A percentile compares a stretch with the other conserved stretches of the same genome.
Conservation (phyloP, 805 yeast species). For the Metahyphopichia silvanorum region DNA sequence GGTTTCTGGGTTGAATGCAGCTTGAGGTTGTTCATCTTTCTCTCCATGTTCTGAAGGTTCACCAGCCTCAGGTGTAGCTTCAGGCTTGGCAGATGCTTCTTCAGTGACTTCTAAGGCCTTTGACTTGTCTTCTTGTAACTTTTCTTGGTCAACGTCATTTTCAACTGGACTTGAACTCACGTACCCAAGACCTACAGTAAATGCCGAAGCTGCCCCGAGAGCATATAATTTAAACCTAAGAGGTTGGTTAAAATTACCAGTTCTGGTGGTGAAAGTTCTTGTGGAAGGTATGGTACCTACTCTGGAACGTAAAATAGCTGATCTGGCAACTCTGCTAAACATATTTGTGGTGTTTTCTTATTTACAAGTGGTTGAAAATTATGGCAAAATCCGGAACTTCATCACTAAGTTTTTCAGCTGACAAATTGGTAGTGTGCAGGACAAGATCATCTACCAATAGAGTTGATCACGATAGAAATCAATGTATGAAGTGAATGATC, state of each 20-base stretch:
- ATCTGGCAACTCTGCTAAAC: no score
- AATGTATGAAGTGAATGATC: no score
- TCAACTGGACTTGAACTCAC: background rate
- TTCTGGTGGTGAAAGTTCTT: no score
- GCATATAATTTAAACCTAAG: constrained; percentile 2
- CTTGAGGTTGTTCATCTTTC: constrained; percentile 35
- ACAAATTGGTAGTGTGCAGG: no score
- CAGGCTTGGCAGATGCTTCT: constrained; percentile 8
- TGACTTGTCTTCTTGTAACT: constrained; percentile 8
- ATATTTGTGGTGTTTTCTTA: no score
- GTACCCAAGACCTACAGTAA: background rate
- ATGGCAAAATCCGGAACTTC: no score
- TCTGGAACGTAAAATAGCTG: no score
- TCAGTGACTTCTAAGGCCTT: constrained; percentile 2
- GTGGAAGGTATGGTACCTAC: no score
- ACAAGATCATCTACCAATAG: no score
- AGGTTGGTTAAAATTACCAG: constrained; percentile 3
- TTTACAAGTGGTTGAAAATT: no score
- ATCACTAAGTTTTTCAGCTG: no score
- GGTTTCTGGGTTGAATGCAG: constrained; percentile 93
- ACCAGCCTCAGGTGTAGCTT: background rate
- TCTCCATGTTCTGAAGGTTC: constrained; percentile 2
- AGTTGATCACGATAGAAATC: no score
- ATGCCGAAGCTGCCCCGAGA: background rate
- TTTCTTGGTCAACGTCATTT: constrained; percentile 7